These are phyloP conservation scores for Diaporthe destruens DNA, from an alignment of 2,329 filamentous ascomycete genomes.

Conservation along the genomic window DNA sequence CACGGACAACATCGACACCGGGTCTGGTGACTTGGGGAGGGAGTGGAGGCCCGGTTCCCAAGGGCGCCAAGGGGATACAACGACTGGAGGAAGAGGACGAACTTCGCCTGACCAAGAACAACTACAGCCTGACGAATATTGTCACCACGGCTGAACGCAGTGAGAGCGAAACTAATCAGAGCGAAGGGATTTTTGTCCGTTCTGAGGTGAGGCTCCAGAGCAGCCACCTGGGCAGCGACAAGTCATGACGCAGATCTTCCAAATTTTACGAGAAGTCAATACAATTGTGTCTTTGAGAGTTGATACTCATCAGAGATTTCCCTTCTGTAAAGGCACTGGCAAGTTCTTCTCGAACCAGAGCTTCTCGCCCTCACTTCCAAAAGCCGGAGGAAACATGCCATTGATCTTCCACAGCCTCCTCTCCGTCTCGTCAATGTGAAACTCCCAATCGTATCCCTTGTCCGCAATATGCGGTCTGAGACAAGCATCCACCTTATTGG, in stretches of 20 bases:
- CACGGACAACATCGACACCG: neutral
- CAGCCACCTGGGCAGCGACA: neutral
- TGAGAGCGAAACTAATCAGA: neutral
- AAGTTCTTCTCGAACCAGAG: neutral
- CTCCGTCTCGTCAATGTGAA: neutral
- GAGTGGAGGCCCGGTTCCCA: neutral
- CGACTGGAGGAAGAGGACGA: constrained; percentile 4
- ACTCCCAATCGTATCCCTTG: neutral
- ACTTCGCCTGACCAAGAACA: constrained; percentile 12
- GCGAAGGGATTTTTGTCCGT: constrained; percentile 2
- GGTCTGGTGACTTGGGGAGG: constrained; percentile 9
- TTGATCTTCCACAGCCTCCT: neutral
- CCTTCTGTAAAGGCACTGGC: neutral
- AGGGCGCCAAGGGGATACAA: neutral
- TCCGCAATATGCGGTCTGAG: neutral
- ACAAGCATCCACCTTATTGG: neutral
- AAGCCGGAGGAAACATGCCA: neutral
- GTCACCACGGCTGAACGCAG: neutral
- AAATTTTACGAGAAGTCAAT: neutral
- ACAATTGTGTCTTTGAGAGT: neutral
- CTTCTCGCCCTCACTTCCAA: neutral
- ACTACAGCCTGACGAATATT: constrained; percentile 19
- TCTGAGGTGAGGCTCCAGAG: constrained; percentile 2
- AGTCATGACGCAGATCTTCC: neutral
- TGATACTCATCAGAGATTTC: neutral